phyloP scores from a whole-genome alignment of 805 yeast species.

The Nakazawaea ernobii region DNA sequence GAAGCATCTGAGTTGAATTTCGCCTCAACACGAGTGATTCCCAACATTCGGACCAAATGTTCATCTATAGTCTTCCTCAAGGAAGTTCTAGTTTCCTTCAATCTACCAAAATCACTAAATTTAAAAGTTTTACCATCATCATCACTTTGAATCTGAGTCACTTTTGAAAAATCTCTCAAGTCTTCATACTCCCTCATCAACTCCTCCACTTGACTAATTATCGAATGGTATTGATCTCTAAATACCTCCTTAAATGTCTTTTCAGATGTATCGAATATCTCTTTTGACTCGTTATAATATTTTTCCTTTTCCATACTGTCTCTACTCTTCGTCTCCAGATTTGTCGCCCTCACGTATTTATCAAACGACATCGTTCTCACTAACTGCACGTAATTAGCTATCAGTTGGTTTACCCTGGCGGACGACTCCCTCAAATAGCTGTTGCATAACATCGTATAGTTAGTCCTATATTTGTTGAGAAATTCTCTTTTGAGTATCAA shows the following conservation, averaged over 20 bases:
- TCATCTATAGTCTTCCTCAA: slow-evolving; percentile 5
- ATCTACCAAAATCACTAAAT: not conserved
- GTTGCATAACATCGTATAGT: slow-evolving; percentile 3
- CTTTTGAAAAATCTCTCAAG: not conserved
- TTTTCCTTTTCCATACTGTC: not conserved
- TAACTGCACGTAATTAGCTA: slow-evolving; percentile 5
- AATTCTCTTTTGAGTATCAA: slow-evolving; percentile 2
- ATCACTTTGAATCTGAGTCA: not conserved
- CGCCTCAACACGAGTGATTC: slow-evolving; percentile 3
- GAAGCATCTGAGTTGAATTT: not conserved
- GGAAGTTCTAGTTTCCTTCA: not conserved
- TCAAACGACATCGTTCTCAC: not conserved
- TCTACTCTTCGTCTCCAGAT: not conserved
- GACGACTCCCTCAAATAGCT: slow-evolving; percentile 1
- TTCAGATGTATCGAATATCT: slow-evolving; percentile 1
- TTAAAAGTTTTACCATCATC: not conserved
- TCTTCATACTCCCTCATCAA: slow-evolving; percentile 1
- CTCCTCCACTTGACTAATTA: not conserved
- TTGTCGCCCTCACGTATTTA: not conserved
- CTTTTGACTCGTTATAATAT: not conserved
- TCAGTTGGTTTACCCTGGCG: slow-evolving; percentile 2
- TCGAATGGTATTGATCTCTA: slow-evolving; percentile 2
- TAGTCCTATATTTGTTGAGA: slow-evolving; percentile 1
- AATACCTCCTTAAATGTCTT: not conserved
- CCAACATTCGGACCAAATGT: slow-evolving; percentile 3